A percentile compares a stretch with the other conserved stretches of the same genome.
phyloP scores from a whole-genome alignment of 2,329 filamentous ascomycete species.

The Phoma sp. region DNA sequence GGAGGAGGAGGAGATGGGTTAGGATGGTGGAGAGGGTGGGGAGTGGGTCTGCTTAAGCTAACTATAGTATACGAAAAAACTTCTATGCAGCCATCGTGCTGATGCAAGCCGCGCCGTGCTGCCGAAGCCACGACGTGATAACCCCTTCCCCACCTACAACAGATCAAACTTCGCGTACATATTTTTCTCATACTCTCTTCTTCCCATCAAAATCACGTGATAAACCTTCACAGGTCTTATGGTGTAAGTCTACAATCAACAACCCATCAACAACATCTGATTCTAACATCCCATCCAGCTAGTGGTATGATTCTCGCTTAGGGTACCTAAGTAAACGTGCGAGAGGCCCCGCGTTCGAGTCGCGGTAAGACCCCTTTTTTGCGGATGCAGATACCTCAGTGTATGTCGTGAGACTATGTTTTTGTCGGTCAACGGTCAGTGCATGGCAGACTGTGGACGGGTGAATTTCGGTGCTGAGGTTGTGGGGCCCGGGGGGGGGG shows the following conservation, averaged over 20 bases:
- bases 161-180: background rate
- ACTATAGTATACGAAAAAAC: too few species aligned
- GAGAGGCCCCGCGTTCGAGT: too few species aligned
- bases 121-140: too few species aligned
- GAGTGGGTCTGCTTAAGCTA: background rate
- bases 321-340: constrained; percentile 46
- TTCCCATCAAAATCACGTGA: constrained; percentile 2
- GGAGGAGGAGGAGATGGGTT: constrained; percentile 47
- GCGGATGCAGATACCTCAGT: too few species aligned
- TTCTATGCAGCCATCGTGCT: too few species aligned
- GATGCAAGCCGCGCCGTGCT: too few species aligned
- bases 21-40: constrained; percentile 44
- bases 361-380: too few species aligned
- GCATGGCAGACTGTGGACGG: too few species aligned
- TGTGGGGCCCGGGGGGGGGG: too few species aligned
- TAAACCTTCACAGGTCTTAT: background rate
- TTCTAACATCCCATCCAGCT: constrained; percentile 38
- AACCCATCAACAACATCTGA: background rate
- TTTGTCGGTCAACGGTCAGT: too few species aligned
- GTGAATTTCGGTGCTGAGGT: too few species aligned
- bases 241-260: background rate
- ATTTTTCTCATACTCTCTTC: background rate
- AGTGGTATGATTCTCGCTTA: constrained; percentile 73
- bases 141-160: background rate
- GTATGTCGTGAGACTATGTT: too few species aligned